Conservation (phyloP, 73 alveolate species). For the Durusdinium trenchii region DNA sequence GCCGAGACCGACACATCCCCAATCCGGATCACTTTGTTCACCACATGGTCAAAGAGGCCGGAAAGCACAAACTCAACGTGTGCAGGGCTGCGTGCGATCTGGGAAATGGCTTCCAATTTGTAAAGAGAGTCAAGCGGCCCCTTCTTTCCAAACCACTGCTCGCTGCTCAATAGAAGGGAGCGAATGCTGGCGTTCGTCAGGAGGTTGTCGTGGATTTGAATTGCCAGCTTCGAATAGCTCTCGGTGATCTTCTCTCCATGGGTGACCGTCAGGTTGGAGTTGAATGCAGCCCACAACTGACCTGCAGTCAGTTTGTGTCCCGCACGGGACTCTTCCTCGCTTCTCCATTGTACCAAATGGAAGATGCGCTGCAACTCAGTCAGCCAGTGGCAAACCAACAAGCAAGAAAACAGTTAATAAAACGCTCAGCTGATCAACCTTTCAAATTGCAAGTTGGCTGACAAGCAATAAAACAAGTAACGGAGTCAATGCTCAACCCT, state of each 20-base stretch:
- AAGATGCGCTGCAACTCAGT: constrained; percentile 16
- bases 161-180: neutral
- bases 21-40: neutral
- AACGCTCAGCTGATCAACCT: neutral
- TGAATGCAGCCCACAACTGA: neutral
- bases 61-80: neutral
- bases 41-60: neutral
- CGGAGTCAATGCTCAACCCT: too few species aligned
- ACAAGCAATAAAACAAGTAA: too few species aligned
- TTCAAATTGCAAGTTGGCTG: too few species aligned
- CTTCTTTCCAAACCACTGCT: constrained; percentile 1
- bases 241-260: constrained; percentile 18
- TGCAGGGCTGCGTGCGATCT: neutral
- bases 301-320: neutral
- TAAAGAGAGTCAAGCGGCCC: neutral
- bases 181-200: neutral
- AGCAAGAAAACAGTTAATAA: neutral
- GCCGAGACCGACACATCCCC: neutral
- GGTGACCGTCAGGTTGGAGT: constrained; percentile 4
- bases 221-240: neutral
- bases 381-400: neutral
- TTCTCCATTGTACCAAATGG: constrained; percentile 15
- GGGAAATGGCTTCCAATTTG: neutral
- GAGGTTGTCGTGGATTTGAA: neutral
- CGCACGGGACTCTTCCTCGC: neutral